Conservation (phyloP, 345 rosid genomes). For the Microthlaspi erraticum region DNA sequence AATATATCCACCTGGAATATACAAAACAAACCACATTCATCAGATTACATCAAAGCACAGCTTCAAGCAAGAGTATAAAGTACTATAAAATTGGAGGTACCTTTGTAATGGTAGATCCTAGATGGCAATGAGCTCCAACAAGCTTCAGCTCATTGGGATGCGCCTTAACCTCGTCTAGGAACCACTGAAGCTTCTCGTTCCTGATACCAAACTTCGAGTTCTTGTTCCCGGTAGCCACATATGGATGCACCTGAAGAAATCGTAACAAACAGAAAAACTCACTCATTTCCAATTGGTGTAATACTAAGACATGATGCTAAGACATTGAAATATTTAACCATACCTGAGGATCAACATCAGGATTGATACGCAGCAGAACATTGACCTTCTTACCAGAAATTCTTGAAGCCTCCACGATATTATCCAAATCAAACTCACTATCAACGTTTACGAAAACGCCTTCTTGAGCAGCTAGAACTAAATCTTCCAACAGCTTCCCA, state of each 20-base stretch:
- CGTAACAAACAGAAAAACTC: conserved; percentile 19
- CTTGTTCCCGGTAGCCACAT: conserved; percentile 97
- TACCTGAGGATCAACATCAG: conserved; percentile 99
- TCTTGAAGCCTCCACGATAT: conserved; percentile 84
- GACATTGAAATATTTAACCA: background rate
- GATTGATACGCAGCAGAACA: conserved; percentile 94
- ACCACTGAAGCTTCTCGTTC: conserved; percentile 99
- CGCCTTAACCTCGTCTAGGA: conserved; percentile 91
- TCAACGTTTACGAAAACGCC: conserved; percentile 97
- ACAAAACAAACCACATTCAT: conserved; percentile 11
- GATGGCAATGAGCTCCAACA: conserved; percentile 98
- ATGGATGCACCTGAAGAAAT: conserved; percentile 80
- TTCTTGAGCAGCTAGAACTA: conserved; percentile 89
- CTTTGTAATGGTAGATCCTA: conserved; percentile 97
- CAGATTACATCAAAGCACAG: background rate
- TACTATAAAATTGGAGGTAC: conserved; percentile 40
- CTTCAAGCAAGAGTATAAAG: conserved; percentile 5
- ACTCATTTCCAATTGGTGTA: conserved; percentile 3
- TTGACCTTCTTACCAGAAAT: conserved; percentile 87
- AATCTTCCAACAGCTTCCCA: conserved; percentile 90
- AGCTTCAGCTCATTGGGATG: conserved; percentile 88
- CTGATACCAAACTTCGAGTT: conserved; percentile 98
- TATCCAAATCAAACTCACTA: conserved; percentile 93
- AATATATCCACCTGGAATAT: conserved; percentile 86
- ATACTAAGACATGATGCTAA: background rate